A percentile compares a stretch with the other conserved stretches of the same genome.
Evolutionary conservation across 495 filamentous ascomycete species (phyloP).

Genomic region (Chaetomidium leptoderma): DNA sequence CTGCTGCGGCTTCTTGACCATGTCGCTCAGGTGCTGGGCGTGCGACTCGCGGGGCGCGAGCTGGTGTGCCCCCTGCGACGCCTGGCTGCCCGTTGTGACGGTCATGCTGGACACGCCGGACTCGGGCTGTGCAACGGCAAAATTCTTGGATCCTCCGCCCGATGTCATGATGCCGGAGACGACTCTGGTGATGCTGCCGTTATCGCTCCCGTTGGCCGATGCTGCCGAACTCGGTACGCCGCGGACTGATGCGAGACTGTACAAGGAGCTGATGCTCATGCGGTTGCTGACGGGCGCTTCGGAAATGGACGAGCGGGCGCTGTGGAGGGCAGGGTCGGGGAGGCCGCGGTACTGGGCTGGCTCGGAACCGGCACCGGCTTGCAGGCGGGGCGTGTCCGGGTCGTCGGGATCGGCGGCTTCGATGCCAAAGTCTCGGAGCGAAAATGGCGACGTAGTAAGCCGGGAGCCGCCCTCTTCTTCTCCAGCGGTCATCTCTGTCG

Average conservation of each 20-base stretch:
- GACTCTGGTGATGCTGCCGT: conserved; percentile 32
- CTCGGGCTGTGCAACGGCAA: conserved; percentile 41
- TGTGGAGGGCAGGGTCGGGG: conserved; percentile 46
- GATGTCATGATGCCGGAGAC: conserved; percentile 39
- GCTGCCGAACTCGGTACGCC: conserved; percentile 42
- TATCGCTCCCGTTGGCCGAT: conserved; percentile 41
- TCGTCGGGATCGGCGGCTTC: conserved; percentile 35
- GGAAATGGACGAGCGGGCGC: conserved; percentile 35
- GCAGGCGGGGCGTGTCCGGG: conserved; percentile 41
- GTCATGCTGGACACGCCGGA: conserved; percentile 51
- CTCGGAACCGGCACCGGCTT: conserved; percentile 27
- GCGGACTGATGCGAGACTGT: conserved; percentile 57
- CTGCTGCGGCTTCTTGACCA: conserved; percentile 25
- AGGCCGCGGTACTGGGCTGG: conserved; percentile 31
- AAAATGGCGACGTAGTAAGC: conserved; percentile 6
- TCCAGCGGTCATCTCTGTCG: conserved; percentile 2
- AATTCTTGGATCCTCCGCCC: conserved; percentile 28
- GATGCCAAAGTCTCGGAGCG: conserved; percentile 24
- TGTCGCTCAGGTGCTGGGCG: conserved; percentile 34
- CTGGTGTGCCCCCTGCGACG: conserved; percentile 37
- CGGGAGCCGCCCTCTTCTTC: conserved; percentile 14
- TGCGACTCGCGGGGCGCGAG: conserved; percentile 42
- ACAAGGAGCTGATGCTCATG: conserved; percentile 61
- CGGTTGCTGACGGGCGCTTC: conserved; percentile 53
- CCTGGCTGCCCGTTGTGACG: conserved; percentile 49